Conservation (phyloP, 2,329 filamentous ascomycete genomes). For the Botrytis medusae region DNA sequence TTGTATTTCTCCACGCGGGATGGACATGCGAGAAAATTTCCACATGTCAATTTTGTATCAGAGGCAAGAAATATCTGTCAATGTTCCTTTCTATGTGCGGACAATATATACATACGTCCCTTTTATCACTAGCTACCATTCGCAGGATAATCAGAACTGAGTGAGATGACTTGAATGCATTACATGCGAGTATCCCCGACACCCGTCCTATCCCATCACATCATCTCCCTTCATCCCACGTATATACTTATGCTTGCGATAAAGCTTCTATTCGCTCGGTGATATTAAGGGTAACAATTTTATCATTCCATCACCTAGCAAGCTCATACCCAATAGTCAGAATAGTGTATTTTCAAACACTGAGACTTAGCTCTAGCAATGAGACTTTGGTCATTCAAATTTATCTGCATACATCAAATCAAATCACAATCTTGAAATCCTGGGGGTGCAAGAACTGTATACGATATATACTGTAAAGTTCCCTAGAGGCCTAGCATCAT, state of each 20-base stretch:
- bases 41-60: background rate
- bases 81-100: background rate
- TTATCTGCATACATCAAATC: background rate
- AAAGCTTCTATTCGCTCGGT: no score
- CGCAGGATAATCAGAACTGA: background rate
- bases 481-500: background rate
- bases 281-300: no score
- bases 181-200: no score
- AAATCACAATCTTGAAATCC: no score
- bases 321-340: no score
- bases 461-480: background rate
- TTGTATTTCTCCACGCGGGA: background rate
- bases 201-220: background rate
- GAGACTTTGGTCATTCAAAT: background rate
- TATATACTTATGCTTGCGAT: background rate
- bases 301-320: no score
- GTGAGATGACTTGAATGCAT: background rate
- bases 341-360: no score
- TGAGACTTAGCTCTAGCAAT: no score
- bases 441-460: accelerated
- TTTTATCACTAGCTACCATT: background rate
- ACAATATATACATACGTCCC: background rate
- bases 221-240: background rate
- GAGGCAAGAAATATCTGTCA: background rate
- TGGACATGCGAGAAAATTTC: background rate